Evolutionary conservation across 2,329 filamentous ascomycete species (phyloP), one percentile per base, ranked within the genome.

Genomic region (Kalaharituber pfeilii): DNA sequence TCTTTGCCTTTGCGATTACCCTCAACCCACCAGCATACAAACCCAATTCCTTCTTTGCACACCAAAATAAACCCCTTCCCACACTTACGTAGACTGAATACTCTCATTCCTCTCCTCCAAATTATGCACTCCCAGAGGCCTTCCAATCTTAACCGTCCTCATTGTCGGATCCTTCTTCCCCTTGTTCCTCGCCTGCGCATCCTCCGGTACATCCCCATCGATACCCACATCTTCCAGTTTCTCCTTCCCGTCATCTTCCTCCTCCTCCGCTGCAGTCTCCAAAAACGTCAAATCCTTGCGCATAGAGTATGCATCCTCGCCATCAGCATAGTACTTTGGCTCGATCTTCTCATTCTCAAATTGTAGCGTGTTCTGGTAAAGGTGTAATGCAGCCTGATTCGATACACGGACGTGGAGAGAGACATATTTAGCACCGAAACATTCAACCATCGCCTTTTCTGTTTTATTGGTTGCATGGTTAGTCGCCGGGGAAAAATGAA

Each of bases 281-380:
- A 82, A 67, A 51, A 72, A 70, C 2, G 70, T 69, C 44, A 98
- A 75, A 65, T 96, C 83, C 68, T 94, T 84, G 59, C 81, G 81
- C 91, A 98, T 98, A 66, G 80, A 84, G 67, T 81, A 94, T 33
- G 91, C 91, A 72, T 98, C 86, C 72, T 98, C 91, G 57, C 89
- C 89, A 68, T 98, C 91, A 55, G 91, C 91, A 68, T 98, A 98
- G 76, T 94, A 94, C 71, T 88, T 91, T 50, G 77, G 68, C 70
- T 94, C 86, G 9, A 82, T 80, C 73, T 87, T 91, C 61, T 91
- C 86, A 62, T 85, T 84, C 66, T 81, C 78, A 75, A 95, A 96
- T 53, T 86, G 82, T 0, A 95, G 79, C 0, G 88, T 95, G 67
- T 93, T 84, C 64, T 86, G 81, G 77, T 98, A 98, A 22, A 98